A percentile compares a stretch with the other conserved stretches of the same genome.
These are phyloP conservation scores for Ichthyophthirius multifiliis DNA, from an alignment of 169 alveolate species.

Conservation along the genomic window DNA sequence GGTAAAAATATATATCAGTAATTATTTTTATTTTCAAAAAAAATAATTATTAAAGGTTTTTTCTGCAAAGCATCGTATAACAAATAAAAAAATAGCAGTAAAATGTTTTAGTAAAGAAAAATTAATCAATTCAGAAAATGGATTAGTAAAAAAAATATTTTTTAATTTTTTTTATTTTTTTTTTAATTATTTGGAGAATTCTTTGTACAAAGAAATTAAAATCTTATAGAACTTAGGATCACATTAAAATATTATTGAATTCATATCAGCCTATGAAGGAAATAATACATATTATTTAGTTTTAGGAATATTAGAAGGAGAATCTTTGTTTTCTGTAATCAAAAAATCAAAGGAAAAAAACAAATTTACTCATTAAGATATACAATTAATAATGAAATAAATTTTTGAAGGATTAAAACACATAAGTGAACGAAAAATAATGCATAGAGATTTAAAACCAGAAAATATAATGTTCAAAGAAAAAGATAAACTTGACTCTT, in stretches of 20 bases:
- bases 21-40: too few relatives aligned
- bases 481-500: constrained; percentile 21
- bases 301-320: constrained; percentile 20
- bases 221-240: not conserved
- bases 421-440: constrained; percentile 31
- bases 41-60: not conserved
- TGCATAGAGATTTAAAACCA: constrained; percentile 46
- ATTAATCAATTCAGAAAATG: not conserved
- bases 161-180: too few relatives aligned
- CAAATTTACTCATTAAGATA: not conserved
- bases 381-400: constrained; percentile 5
- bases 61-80: not conserved
- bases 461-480: constrained; percentile 35
- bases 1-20: not conserved
- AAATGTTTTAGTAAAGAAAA: not conserved
- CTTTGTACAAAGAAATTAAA: not conserved
- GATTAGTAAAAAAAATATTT: not conserved
- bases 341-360: not conserved
- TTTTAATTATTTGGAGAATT: too few relatives aligned
- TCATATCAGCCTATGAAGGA: constrained; percentile 11
- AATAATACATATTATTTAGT: constrained; percentile 24
- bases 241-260: not conserved
- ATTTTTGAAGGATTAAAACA: constrained; percentile 42
- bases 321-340: not conserved
- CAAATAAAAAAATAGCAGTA: not conserved